Evolutionary conservation across 768 basidiomycete species (phyloP).

Genomic region (Xerocomus potaroensis): DNA sequence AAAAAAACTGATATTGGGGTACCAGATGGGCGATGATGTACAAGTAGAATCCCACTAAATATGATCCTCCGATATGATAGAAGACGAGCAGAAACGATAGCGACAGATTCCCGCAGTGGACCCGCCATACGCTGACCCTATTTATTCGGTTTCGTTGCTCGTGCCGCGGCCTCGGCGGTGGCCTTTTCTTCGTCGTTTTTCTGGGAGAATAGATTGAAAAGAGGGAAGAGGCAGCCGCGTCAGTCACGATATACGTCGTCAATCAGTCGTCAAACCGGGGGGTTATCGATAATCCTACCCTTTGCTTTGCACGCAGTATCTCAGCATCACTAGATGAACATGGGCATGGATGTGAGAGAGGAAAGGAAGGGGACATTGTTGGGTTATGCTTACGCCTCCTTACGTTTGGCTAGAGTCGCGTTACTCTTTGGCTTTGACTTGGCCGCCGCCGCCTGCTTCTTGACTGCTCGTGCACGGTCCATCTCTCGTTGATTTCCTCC

Average conservation of each 20-base stretch:
- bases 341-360: constrained; percentile 24
- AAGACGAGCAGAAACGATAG: neutral
- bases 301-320: constrained; percentile 71
- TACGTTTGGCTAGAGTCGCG: constrained; percentile 57
- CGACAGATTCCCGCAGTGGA: constrained; percentile 14
- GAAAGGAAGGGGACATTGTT: constrained; percentile 11
- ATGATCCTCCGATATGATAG: constrained; percentile 16
- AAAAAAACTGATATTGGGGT: constrained; percentile 17
- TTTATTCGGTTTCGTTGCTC: constrained; percentile 26
- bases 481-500: constrained; percentile 81
- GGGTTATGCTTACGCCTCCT: constrained; percentile 59
- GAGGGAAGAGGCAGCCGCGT: too few relatives aligned
- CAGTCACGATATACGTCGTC: neutral
- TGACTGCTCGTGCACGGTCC: constrained; percentile 70
- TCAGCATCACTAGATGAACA: constrained; percentile 61
- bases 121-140: constrained; percentile 30
- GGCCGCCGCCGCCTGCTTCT: constrained; percentile 52
- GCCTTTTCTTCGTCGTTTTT: constrained; percentile 53
- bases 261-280: neutral
- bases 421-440: constrained; percentile 68
- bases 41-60: constrained; percentile 10
- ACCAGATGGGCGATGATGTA: constrained; percentile 10
- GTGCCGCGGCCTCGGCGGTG: constrained; percentile 23
- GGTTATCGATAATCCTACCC: constrained; percentile 43
- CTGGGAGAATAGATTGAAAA: constrained; percentile 28